A percentile compares a stretch with the other conserved stretches of the same genome.
phyloP scores from a whole-genome alignment of 306 rosid species.

The Cicer arietinum region DNA sequence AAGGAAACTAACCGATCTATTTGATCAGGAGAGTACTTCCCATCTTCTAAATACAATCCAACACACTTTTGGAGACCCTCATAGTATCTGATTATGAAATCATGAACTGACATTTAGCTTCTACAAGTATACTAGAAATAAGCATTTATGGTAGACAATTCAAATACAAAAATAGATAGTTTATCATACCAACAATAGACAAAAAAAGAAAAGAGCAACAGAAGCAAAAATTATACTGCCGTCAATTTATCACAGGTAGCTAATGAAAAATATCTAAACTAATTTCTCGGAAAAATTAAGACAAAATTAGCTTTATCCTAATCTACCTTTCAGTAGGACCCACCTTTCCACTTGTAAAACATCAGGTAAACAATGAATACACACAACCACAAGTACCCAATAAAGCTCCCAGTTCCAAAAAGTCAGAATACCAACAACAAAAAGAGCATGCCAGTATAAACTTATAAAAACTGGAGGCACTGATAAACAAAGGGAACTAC shows the following conservation, averaged over 20 bases:
- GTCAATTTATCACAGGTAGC: constrained; percentile 1
- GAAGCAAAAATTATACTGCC: constrained; percentile 32
- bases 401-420: constrained; percentile 3
- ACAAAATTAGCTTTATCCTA: background rate
- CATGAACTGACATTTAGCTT: constrained; percentile 36
- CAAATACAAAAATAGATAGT: background rate
- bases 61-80: constrained; percentile 95
- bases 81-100: constrained; percentile 70
- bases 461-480: background rate
- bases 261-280: background rate
- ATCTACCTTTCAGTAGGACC: background rate
- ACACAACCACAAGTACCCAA: constrained; percentile 3
- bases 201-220: constrained; percentile 20
- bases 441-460: background rate
- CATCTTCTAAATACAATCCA: constrained; percentile 74
- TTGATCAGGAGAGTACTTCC: constrained; percentile 69
- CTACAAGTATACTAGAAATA: background rate
- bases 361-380: background rate
- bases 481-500: too few relatives aligned
- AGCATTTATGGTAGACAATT: constrained; percentile 11
- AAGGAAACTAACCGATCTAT: constrained; percentile 71
- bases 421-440: background rate
- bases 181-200: background rate
- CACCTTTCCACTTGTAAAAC: background rate
- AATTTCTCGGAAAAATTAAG: constrained; percentile 29